Evolutionary conservation across 2,329 filamentous ascomycete species (phyloP), one percentile per base, ranked within the genome.

Genomic region (Aspergillus cejpii): DNA sequence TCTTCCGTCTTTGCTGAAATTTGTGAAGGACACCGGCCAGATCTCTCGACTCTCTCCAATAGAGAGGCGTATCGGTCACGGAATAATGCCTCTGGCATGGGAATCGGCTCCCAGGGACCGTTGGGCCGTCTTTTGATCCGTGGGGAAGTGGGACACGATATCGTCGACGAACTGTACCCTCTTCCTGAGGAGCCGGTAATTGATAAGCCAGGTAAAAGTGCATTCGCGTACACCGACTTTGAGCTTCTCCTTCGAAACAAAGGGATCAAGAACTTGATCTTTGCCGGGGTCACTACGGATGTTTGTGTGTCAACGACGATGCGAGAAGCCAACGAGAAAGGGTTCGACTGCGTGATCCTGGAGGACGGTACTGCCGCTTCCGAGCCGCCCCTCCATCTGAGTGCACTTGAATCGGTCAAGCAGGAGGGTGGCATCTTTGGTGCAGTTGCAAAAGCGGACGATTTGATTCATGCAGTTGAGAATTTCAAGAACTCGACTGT

Each of bases 51-150:
- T 6, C 69, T 81, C 0, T 74, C 75, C 0, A 64, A 68, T 8
- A 66, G 79, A n/a, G 79, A 82, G 56, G 59, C 59, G 1, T 73
- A 71, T 39, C 72, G 79, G 3, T 78, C 74, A 31, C 66, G 66
- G 10, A 75, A 80, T 45, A 78, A 78, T 50, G 52, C 67, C 3
- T 68, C 69, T 0, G 68, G 70, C 6, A 53, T 76, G n/a, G 74
- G 74, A 0, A 79, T 81, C 37, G 73, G 71, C 3, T 70, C 72
- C 8, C 61, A 49, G 11, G 78, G 79, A 0, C 78, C 78, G 1
- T 59, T 81, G 36, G 79, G 79, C 1, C 73, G 74, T n/a, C 68
- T 81, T 2, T 63, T 83, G 3, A 66, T 82, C 19, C 73, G 78
- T 15, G 79, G 79, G 1, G 75, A 81, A 53, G 55, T 65, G 17